Percentiles rank a stretch among this genome's conserved stretches.
phyloP scores from a whole-genome alignment of 2,329 filamentous ascomycete species.

The Plenodomus tracheiphilus region DNA sequence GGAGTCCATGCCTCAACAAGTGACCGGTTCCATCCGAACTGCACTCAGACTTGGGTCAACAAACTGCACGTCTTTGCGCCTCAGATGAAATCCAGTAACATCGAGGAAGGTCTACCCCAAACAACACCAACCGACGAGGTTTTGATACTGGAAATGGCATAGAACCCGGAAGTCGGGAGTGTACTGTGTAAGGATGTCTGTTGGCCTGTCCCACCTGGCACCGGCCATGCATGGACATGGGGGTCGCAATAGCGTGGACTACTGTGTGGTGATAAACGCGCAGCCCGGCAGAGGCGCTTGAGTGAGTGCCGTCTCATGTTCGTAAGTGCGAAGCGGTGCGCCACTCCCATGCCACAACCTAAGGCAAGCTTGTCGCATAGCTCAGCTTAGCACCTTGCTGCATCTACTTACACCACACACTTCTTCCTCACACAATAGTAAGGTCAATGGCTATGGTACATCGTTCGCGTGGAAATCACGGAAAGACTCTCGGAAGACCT shows the following conservation, averaged over 20 bases:
- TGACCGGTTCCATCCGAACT: background rate
- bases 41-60: background rate
- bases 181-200: background rate
- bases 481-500: slow-evolving; percentile 15
- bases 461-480: background rate
- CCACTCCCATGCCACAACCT: background rate
- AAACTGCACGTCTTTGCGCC: background rate
- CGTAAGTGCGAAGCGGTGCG: too few species aligned
- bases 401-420: background rate
- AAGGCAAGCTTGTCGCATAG: background rate
- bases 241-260: background rate
- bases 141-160: background rate
- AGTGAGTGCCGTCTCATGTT: background rate
- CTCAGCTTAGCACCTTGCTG: background rate
- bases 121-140: background rate
- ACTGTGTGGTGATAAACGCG: background rate
- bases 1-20: background rate
- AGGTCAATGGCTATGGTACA: background rate
- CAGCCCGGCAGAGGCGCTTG: background rate
- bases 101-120: background rate
- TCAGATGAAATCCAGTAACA: background rate
- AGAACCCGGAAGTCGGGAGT: background rate
- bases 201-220: background rate
- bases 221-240: background rate
- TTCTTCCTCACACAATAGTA: too few species aligned